These are phyloP conservation scores for Myxozyma neglecta DNA, from an alignment of 805 yeast species.

Conservation along the genomic window DNA sequence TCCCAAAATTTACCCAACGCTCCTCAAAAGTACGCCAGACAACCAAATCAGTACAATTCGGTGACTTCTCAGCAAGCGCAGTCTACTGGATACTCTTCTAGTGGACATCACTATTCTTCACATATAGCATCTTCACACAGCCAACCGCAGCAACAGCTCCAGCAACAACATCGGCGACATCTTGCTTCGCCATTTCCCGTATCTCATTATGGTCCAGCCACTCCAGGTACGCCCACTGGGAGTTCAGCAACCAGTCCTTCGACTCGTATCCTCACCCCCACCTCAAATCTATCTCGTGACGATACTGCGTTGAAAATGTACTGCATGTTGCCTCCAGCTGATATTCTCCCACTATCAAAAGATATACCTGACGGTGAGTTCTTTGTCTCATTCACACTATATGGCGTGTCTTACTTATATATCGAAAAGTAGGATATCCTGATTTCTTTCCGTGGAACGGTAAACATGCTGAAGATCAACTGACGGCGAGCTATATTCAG, in stretches of 20 bases:
- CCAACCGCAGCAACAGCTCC: slow-evolving; percentile 10
- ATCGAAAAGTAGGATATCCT: slow-evolving; percentile 48
- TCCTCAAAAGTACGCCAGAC: slow-evolving; percentile 15
- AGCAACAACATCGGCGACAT: slow-evolving; percentile 22
- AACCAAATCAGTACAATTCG: background rate
- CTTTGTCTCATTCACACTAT: no score
- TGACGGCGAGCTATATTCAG: slow-evolving; percentile 58
- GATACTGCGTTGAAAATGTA: slow-evolving; percentile 22
- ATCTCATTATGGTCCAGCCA: slow-evolving; percentile 16
- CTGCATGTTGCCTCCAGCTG: slow-evolving; percentile 27
- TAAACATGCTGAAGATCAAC: slow-evolving; percentile 52
- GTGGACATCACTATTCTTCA: slow-evolving; percentile 4
- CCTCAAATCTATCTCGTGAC: slow-evolving; percentile 13
- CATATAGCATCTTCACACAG: slow-evolving; percentile 8
- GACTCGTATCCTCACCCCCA: background rate
- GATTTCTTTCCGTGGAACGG: slow-evolving; percentile 75
- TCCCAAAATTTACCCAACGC: slow-evolving; percentile 3
- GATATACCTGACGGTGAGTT: slow-evolving; percentile 18
- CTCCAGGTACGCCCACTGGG: slow-evolving; percentile 27
- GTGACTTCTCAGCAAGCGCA: slow-evolving; percentile 2
- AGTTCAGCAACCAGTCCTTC: slow-evolving; percentile 18
- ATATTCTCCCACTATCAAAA: slow-evolving; percentile 16
- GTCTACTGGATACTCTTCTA: background rate
- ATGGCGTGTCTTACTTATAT: background rate
- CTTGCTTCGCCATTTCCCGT: slow-evolving; percentile 27